phyloP scores from a whole-genome alignment of 768 basidiomycete genomes.

The Pleurotus tuber-regium region DNA sequence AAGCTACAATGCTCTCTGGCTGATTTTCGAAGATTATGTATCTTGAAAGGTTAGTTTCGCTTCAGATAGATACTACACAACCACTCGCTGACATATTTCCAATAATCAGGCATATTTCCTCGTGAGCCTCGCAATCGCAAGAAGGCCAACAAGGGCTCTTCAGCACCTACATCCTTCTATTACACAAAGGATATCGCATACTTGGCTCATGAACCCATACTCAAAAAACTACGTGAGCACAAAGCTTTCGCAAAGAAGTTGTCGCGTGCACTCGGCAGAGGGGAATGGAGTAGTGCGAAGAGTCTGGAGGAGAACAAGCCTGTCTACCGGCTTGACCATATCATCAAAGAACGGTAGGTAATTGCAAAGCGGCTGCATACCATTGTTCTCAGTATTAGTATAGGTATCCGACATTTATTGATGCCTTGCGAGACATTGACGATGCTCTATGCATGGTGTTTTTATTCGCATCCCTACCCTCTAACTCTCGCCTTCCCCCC shows the following conservation, averaged over 20 bases:
- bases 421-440: conserved; percentile 94
- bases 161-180: conserved; percentile 96
- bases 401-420: conserved; percentile 96
- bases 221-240: conserved; percentile 92
- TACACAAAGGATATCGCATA: conserved; percentile 98
- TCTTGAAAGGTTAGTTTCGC: conserved; percentile 78
- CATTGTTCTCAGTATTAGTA: background rate
- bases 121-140: conserved; percentile 92
- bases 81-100: conserved; percentile 13
- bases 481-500: conserved; percentile 76
- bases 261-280: conserved; percentile 85
- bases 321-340: conserved; percentile 88
- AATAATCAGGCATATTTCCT: conserved; percentile 83
- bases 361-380: conserved; percentile 11
- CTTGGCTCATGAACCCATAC: conserved; percentile 92
- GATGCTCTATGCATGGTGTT: conserved; percentile 95
- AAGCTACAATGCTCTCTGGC: conserved; percentile 96
- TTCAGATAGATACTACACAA: background rate
- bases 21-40: conserved; percentile 95
- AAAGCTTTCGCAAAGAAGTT: conserved; percentile 98
- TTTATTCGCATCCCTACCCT: conserved; percentile 89
- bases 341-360: conserved; percentile 92
- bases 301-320: conserved; percentile 93
- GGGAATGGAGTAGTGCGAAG: conserved; percentile 95
- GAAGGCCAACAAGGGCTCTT: conserved; percentile 95